These are phyloP conservation scores for Musa itinerans DNA, from an alignment of 176 grass and related monocot species.

Conservation along the genomic window DNA sequence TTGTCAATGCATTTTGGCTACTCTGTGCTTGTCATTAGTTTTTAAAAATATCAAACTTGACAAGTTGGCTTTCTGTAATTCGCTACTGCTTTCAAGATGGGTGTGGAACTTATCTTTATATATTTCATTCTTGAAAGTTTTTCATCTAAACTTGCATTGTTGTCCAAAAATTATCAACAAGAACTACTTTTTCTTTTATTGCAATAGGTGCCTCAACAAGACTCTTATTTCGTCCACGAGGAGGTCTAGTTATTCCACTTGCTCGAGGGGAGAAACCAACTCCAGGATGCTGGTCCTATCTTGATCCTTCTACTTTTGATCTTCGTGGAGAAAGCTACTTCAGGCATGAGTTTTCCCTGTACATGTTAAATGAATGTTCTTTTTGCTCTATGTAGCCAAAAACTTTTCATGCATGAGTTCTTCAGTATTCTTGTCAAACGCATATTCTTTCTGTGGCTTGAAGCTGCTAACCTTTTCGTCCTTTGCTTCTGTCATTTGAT, in stretches of 20 bases:
- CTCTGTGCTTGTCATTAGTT: too few relatives aligned
- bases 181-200: not conserved
- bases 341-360: slow-evolving; percentile 30
- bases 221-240: slow-evolving; percentile 59
- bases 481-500: not conserved
- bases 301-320: slow-evolving; percentile 79
- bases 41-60: too few relatives aligned
- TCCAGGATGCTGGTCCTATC: slow-evolving; percentile 57
- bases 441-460: not conserved
- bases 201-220: slow-evolving; percentile 55
- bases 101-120: too few relatives aligned
- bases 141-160: too few relatives aligned
- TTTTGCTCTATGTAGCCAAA: too few relatives aligned
- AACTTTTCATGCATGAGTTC: too few relatives aligned
- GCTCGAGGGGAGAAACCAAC: slow-evolving; percentile 39
- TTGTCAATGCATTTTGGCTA: too few relatives aligned
- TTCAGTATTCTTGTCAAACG: not conserved
- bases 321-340: slow-evolving; percentile 91
- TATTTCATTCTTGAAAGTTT: too few relatives aligned
- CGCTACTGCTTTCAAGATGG: too few relatives aligned
- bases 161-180: too few relatives aligned
- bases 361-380: not conserved
- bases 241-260: slow-evolving; percentile 45
- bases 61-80: too few relatives aligned
- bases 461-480: not conserved